Base-by-base conservation (phyloP, 768 basidiomycete genomes). In the Leccinum longicurvipes region DNA sequence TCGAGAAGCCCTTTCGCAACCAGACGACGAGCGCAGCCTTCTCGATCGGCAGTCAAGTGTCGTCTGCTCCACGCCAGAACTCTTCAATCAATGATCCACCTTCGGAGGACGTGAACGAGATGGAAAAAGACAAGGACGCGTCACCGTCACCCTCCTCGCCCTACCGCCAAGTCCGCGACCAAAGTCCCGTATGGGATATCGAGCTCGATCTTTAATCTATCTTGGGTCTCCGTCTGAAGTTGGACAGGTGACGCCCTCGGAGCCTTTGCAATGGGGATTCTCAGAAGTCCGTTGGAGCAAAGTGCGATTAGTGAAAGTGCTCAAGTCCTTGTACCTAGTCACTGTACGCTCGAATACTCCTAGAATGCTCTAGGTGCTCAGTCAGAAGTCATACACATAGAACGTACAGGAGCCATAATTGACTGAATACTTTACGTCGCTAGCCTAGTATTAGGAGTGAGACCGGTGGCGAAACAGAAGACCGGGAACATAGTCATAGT, bases 1-100 rank as follows among this genome's bases (percentile, higher is more conserved):
- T 99, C 72, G 86, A 90, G 54, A 87, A 89, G 56, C 92, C 93
- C 0, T 89, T 99, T 71, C 79, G 87, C 50, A 86, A 89, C 55
- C 78, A 81, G 51, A 76, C 82, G 7, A 85, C 87, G 3, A 80
- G 74, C 45, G 72, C 73, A 36, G 70, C 73, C 36, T 76, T 74
- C 34, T 69, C 70, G 24, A 62, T 68, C 28, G 61, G 68, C 23
- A 62, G 69, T 36, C 73, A 74, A 55, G 41, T 53, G 46, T 27
- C 59, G 34, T 17, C 21, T 17, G 51, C 50, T 29, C 58, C 48
- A 19, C 31, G 50, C 27, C 21, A 12, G 46, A 47, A 34, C 45
- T 53, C 51, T 44, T 54, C 34, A 3, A 31, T 11, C 31, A 31
- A 15, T 24, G 57, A 56, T 50, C 21, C 41, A 28, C 42, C 31